Base-by-base conservation (phyloP, 176 grass and related monocot genomes). In the Cenchrus fungigraminus region DNA sequence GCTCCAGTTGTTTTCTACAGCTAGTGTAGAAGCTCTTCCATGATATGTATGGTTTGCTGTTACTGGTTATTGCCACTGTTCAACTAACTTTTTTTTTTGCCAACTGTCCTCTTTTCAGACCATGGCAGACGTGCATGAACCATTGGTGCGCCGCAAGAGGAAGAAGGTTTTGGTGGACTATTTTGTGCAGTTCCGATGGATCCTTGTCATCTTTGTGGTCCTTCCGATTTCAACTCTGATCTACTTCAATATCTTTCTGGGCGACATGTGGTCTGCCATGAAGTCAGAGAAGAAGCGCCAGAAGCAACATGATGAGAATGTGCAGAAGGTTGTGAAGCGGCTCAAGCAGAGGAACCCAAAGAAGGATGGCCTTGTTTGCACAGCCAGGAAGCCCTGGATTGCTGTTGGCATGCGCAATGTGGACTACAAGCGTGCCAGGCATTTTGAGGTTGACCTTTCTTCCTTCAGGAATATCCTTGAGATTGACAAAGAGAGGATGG, bases 351-450 rank as follows among this genome's bases (percentile, higher is more conserved):
- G 95, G 62, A 86, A 98, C 76, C 87, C 95, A 31, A 90, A 93
- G 79, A 98, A 93, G 86, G 95, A 98, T 69, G 95, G 95, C 1
- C 95, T 98, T 51, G 91, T 98, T 13, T 98, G 95, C 89, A 98
- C 93, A 0, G 95, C 95, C 32, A 88, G 95, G 72, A 98, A 98
- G 75, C 95, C 95, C 2, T 95, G 91, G 86, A 95, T 95, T 54
- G 93, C 85, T 45, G 93, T 98, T 63, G 95, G 95, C 77, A 93
- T 95, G 95, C 90, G 95, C 63, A 95, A 95, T 44, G 95, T 98
- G 9, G 95, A 98, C 87, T 98, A 98, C 86, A 98, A 95, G 79
- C 83, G 93, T 3, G 93, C 89, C 16, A 88, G 93, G 49, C 93
- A 95, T 78, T 98, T 95, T 20, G 95, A 98, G 79, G 93, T 98